A percentile compares a stretch with the other conserved stretches of the same genome.
Conservation (phyloP, 441 rosid genomes). For the Corymbia citriodora region DNA sequence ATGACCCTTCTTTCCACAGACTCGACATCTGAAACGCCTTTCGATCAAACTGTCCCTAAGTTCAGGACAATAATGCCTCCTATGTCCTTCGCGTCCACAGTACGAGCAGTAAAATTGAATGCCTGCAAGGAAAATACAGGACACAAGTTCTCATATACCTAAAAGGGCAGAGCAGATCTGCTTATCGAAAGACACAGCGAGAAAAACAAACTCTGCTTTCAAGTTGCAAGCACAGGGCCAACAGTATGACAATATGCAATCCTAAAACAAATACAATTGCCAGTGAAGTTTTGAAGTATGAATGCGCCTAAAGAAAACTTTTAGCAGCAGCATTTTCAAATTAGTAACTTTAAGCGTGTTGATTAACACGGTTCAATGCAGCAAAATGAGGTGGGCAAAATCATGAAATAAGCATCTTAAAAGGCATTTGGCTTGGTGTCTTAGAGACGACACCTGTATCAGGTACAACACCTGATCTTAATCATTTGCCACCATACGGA, state of each 20-base stretch:
- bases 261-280: neutral
- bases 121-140: conserved; percentile 34
- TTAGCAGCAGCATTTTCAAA: neutral
- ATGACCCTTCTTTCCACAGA: conserved; percentile 77
- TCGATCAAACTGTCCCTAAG: conserved; percentile 33
- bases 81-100: conserved; percentile 89
- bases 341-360: neutral
- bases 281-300: neutral
- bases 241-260: neutral
- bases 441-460: neutral
- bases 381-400: neutral
- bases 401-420: neutral
- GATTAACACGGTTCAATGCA: neutral
- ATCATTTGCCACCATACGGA: neutral
- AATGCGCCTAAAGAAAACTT: neutral
- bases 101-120: conserved; percentile 62
- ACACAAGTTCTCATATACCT: neutral
- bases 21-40: conserved; percentile 51
- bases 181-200: neutral
- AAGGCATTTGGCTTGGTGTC: neutral
- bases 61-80: conserved; percentile 83
- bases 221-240: neutral
- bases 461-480: neutral
- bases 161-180: neutral
- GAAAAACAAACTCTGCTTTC: neutral